Percentiles rank a stretch among this genome's conserved stretches.
phyloP scores from a whole-genome alignment of 148 eudicot genomes.

The Dianthus caryophyllus region DNA sequence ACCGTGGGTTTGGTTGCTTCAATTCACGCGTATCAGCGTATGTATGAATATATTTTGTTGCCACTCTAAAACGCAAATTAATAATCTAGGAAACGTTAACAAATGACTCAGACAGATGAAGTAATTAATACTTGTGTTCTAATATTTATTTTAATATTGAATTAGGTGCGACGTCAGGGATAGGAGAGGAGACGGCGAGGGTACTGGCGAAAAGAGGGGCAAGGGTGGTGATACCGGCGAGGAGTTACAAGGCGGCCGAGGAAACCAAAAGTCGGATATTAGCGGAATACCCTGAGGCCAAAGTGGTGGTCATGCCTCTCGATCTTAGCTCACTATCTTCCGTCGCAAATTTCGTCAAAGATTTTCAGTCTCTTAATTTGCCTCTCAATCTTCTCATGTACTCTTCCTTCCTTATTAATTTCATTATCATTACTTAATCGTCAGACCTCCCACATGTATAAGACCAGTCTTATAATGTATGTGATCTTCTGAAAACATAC shows the following conservation, averaged over 20 bases:
- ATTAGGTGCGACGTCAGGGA: slow-evolving; percentile 90
- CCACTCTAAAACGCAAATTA: no score
- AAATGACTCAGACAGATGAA: no score
- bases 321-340: slow-evolving; percentile 86
- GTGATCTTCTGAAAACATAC: no score
- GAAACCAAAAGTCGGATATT: slow-evolving; percentile 58
- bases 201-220: slow-evolving; percentile 82
- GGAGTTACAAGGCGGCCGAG: slow-evolving; percentile 75
- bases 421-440: no score
- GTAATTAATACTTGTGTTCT: no score
- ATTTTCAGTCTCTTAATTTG: slow-evolving; percentile 62
- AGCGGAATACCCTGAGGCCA: slow-evolving; percentile 54
- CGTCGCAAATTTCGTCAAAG: slow-evolving; percentile 49
- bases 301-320: slow-evolving; percentile 67
- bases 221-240: slow-evolving; percentile 62
- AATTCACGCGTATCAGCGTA: no score
- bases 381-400: slow-evolving; percentile 97
- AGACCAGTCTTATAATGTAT: not conserved
- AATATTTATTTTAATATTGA: no score
- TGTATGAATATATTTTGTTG: no score
- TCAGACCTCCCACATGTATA: no score
- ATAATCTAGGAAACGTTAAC: no score
- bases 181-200: slow-evolving; percentile 93
- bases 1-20: no score
- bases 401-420: no score